These are phyloP conservation scores for Coprinopsis strossmayeri DNA, from an alignment of 768 basidiomycete species.

Conservation along the genomic window DNA sequence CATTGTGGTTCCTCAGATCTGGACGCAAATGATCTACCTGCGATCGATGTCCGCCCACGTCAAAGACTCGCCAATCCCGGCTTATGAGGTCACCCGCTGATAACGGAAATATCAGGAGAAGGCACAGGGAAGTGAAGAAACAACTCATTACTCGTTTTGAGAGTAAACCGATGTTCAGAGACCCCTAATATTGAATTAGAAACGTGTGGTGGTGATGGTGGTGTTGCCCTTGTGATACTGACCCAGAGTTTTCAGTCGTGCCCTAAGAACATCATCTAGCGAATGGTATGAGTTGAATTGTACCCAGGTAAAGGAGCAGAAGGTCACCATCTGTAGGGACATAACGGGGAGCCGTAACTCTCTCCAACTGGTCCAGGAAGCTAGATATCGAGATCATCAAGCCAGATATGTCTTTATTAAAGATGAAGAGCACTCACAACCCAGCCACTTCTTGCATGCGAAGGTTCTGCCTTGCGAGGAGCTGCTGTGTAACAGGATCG, in stretches of 20 bases:
- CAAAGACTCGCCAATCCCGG: neutral
- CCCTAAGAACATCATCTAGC: constrained; percentile 70
- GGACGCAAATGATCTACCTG: no score
- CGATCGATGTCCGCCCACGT: neutral
- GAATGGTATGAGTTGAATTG: no score
- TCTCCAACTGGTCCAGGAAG: constrained; percentile 60
- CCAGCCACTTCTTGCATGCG: constrained; percentile 64
- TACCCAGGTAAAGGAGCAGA: no score
- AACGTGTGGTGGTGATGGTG: no score
- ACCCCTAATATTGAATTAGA: no score
- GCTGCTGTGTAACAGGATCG: constrained; percentile 43
- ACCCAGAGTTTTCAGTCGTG: constrained; percentile 57
- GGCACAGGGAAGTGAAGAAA: constrained; percentile 3
- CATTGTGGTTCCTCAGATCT: no score
- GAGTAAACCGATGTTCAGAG: constrained; percentile 64
- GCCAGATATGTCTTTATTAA: neutral
- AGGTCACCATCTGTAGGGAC: constrained; percentile 64
- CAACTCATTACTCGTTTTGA: constrained; percentile 47
- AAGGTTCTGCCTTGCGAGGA: constrained; percentile 48
- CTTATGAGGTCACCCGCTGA: constrained; percentile 1
- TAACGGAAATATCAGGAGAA: neutral
- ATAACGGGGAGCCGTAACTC: constrained; percentile 57
- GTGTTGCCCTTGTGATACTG: constrained; percentile 5
- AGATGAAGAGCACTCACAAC: constrained; percentile 44
- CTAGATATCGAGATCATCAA: constrained; percentile 25